Percentiles rank a stretch among this genome's conserved stretches.
These are phyloP conservation scores for Trichophyton simii DNA, from an alignment of 2,329 filamentous ascomycete species.

Conservation along the genomic window DNA sequence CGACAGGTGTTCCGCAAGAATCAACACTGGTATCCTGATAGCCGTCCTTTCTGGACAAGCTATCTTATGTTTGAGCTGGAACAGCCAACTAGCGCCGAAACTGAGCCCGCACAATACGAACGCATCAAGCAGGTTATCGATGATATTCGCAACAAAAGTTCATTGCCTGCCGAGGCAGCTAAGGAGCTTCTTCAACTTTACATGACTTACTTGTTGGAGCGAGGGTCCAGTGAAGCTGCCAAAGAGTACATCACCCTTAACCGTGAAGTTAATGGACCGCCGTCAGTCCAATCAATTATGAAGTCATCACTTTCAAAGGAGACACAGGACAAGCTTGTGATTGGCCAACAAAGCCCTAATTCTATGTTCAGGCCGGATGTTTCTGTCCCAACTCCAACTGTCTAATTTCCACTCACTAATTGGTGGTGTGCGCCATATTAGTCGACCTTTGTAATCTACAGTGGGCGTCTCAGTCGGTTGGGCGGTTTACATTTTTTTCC, in stretches of 20 bases:
- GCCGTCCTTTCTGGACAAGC: conserved; percentile 75
- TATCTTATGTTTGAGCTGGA: conserved; percentile 83
- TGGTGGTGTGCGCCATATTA: too few relatives aligned
- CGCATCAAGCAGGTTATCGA: conserved; percentile 72
- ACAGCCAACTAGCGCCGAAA: conserved; percentile 56
- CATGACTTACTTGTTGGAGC: conserved; percentile 69
- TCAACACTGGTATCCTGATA: conserved; percentile 71
- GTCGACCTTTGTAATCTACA: background rate
- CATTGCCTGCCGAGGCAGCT: conserved; percentile 53
- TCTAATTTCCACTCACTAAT: background rate
- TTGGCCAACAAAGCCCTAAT: background rate
- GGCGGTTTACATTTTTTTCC: background rate
- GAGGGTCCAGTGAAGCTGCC: conserved; percentile 70
- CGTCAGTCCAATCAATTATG: conserved; percentile 27
- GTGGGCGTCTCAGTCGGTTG: background rate
- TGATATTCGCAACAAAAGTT: conserved; percentile 60
- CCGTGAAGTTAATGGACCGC: conserved; percentile 65
- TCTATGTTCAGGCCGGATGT: background rate
- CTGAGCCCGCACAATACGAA: conserved; percentile 53
- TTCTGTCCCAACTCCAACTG: background rate
- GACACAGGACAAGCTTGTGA: background rate
- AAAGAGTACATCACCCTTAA: conserved; percentile 77
- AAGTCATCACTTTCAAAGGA: conserved; percentile 10
- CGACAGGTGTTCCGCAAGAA: conserved; percentile 74
- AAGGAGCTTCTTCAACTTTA: conserved; percentile 68